Base-by-base conservation (phyloP, 331 rosid genomes). In the Cydonia oblonga region DNA sequence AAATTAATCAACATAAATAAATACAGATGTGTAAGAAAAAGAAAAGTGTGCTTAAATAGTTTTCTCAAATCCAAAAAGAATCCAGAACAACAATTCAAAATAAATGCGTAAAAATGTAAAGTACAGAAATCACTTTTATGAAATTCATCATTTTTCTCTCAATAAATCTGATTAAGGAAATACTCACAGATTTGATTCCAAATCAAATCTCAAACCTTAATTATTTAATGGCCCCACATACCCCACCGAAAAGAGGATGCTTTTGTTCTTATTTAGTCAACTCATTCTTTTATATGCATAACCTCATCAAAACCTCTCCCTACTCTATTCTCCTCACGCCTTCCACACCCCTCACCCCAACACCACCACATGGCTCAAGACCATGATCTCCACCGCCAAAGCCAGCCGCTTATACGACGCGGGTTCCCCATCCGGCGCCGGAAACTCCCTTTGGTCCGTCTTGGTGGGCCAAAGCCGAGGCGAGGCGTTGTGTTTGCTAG, bases 401-500 rank as follows among this genome's bases (percentile, higher is more conserved):
- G 62, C 33, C 29, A 44, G 56, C 16, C 63, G 16, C 71, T 57
- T 81, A 62, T 68, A 20, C 52, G 19, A 10, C 83, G 85, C 1
- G 24, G 75, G 12, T 11, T 89, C 69, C 64, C 65, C 5, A 54
- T 86, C 9, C 78, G 88, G 24, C 87, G 87, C 73, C 51, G 79
- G 61, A 82, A 74, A 60, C 69, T 86, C 28, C 78, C 76, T 24
- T 72, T 72, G 2, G 76, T 77, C 71, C 74, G 86, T 4, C 88
- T 92, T 0, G 95, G 96, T 0, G 83, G 90, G 1, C 82, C 81
- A 83, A 86, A 73, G 75, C 73, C 86, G 4, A 71, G 85, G 63
- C 78, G 86, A 54, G 70, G 69, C 18, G 23, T 49, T 1, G 51
- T 49, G 18, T 26, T 83, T 28, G 51, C 74, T 7, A 75, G 60